Base-by-base conservation (phyloP, 2,329 filamentous ascomycete genomes). In the Mariannaea elegans region DNA sequence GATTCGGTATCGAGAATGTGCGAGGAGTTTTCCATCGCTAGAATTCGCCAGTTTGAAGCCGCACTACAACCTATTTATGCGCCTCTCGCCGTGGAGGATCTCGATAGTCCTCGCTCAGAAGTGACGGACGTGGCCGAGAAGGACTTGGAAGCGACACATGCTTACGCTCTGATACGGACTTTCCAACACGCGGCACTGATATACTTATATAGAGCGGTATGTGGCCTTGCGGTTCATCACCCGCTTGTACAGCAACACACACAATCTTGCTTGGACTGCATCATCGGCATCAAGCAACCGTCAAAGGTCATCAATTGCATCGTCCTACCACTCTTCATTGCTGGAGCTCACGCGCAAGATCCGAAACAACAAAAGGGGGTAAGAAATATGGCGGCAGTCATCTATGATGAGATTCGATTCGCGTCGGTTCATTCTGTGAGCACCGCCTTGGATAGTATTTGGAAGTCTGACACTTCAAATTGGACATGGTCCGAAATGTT, bases 191-290 rank as follows among this genome's bases (percentile, higher is more conserved):
- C 76, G 0, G 78, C 76, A 0, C 73, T 79, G 6, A 76, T 81
- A 7, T 80, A 78, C 55, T 67, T 80, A 1, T 81, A 81, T 51
- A 70, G 79, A 32, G 78, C 77, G 16, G 67, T 81, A 3, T 80
- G 78, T 51, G 73, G 76, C 1, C 66, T 81, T 4, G 72, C 77
- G 2, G 71, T 75, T 2, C 68, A 68, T 2, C 77, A 81, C 56
- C 70, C 68, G 2, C 67, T 80, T 0, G 78, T 81, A 0, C 79
- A 81, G 19, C 72, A 78, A 32, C 69, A 77, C 23, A 75, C 78
- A 0, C 67, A 72, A 5, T 71, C 72, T 1, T 77, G 74, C 10
- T 71, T 79, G 4, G 72, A 74, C 8, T 72, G 76, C 10, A 74
- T 78, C 14, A 72, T 75, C 4, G 76, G 77, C 10, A 73, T 74